Evolutionary conservation across 2,329 filamentous ascomycete species (phyloP).

Genomic region (Aureobasidium mangrovei): DNA sequence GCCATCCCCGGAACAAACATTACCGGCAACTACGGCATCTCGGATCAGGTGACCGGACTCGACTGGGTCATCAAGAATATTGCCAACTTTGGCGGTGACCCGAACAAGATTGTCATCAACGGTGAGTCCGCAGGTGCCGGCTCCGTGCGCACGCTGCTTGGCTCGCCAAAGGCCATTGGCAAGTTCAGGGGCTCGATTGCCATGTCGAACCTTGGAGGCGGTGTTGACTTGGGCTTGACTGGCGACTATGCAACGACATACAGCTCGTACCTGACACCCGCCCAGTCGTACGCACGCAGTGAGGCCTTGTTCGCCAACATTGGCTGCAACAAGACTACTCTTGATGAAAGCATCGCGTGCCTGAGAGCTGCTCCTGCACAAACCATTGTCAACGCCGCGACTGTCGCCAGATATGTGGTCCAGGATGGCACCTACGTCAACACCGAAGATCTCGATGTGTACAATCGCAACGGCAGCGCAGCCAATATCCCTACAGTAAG

Average conservation of each 20-base stretch:
- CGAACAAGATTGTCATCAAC: constrained; percentile 37
- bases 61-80: constrained; percentile 40
- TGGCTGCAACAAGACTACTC: constrained; percentile 41
- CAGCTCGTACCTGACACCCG: constrained; percentile 50
- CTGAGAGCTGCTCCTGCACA: constrained; percentile 40
- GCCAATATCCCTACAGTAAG: constrained; percentile 32
- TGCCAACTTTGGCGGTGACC: constrained; percentile 40
- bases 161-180: constrained; percentile 39
- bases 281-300: constrained; percentile 40
- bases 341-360: constrained; percentile 44
- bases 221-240: constrained; percentile 46
- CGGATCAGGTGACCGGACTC: constrained; percentile 26
- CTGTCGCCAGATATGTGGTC: constrained; percentile 45
- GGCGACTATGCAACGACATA: constrained; percentile 52
- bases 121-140: constrained; percentile 47
- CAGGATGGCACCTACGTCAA: constrained; percentile 51
- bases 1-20: constrained; percentile 47
- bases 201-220: constrained; percentile 47
- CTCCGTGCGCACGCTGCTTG: constrained; percentile 47
- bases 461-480: constrained; percentile 34
- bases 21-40: constrained; percentile 47
- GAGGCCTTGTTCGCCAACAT: constrained; percentile 43
- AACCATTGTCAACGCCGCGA: constrained; percentile 33
- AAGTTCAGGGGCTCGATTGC: constrained; percentile 41
- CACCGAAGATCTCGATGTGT: constrained; percentile 40